A percentile compares a stretch with the other conserved stretches of the same genome.
Conservation (phyloP, 2,329 filamentous ascomycete genomes). For the Bimuria novae-zelandiae region DNA sequence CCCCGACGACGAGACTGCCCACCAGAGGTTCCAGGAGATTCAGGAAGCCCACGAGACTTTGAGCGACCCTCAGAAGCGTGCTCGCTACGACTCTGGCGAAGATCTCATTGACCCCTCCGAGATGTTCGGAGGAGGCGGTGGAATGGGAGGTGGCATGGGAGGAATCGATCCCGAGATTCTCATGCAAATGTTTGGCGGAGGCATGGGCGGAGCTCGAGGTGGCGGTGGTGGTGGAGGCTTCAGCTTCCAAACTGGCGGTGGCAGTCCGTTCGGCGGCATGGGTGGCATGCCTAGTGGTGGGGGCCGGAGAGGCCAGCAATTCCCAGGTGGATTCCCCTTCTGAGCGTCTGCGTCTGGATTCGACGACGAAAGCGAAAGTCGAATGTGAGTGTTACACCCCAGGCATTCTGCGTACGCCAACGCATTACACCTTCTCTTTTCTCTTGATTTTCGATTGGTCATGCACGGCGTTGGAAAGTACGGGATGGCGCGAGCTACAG, state of each 20-base stretch:
- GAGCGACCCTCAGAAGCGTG: slow-evolving; percentile 81
- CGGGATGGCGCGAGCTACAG: slow-evolving; percentile 4
- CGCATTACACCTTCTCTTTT: too few species aligned
- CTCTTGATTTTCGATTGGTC: not conserved
- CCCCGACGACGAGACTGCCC: slow-evolving; percentile 79
- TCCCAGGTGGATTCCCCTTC: slow-evolving; percentile 39
- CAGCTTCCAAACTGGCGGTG: slow-evolving; percentile 48
- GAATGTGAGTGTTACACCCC: too few species aligned
- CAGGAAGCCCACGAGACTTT: slow-evolving; percentile 96
- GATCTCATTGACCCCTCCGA: slow-evolving; percentile 87
- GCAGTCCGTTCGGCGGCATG: slow-evolving; percentile 42
- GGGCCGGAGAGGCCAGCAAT: slow-evolving; percentile 37
- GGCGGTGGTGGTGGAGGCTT: slow-evolving; percentile 59
- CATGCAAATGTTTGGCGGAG: slow-evolving; percentile 38
- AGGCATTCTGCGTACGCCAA: too few species aligned
- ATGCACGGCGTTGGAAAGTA: slow-evolving; percentile 6
- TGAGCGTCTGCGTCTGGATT: slow-evolving; percentile 10
- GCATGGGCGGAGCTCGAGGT: slow-evolving; percentile 56
- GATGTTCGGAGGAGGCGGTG: slow-evolving; percentile 71
- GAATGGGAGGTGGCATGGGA: slow-evolving; percentile 35
- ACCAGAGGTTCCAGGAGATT: slow-evolving; percentile 95
- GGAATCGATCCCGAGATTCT: slow-evolving; percentile 28
- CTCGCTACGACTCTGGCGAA: slow-evolving; percentile 88
- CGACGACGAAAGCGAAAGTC: not conserved
- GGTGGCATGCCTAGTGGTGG: slow-evolving; percentile 40